phyloP scores from a whole-genome alignment of 495 filamentous ascomycete genomes.

The Penicillium bovifimosum region DNA sequence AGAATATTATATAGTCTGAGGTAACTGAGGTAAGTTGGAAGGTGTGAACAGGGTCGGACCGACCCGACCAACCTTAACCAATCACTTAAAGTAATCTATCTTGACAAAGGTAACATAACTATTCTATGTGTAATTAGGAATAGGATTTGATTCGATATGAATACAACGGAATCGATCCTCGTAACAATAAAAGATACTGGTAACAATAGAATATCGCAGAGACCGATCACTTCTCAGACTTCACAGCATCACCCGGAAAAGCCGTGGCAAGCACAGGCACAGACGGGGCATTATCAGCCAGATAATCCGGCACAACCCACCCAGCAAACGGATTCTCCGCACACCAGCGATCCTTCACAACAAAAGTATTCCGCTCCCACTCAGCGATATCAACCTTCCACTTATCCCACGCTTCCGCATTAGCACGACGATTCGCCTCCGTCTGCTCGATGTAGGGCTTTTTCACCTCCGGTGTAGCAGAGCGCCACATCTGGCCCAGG shows the following conservation, averaged over 20 bases:
- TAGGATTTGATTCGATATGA: not conserved
- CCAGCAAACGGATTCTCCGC: constrained; percentile 49
- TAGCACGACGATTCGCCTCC: constrained; percentile 57
- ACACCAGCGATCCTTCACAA: constrained; percentile 59
- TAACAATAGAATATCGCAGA: no score
- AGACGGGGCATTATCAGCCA: not conserved
- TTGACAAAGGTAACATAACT: no score
- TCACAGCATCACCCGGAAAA: not conserved
- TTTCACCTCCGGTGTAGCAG: constrained; percentile 59
- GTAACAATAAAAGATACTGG: constrained; percentile 1
- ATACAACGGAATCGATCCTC: constrained; percentile 3
- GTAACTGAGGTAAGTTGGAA: no score
- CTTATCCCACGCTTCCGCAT: constrained; percentile 49
- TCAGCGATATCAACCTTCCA: constrained; percentile 54
- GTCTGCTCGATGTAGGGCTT: constrained; percentile 70
- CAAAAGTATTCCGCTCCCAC: constrained; percentile 63
- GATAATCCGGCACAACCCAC: constrained; percentile 19
- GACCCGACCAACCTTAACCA: no score
- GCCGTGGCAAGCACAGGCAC: constrained; percentile 6
- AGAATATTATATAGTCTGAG: no score
- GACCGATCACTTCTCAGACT: constrained; percentile 2
- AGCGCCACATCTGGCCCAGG: constrained; percentile 84
- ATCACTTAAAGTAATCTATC: no score
- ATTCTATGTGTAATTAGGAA: no score
- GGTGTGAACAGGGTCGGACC: no score